Conservation (phyloP, 768 basidiomycete genomes). For the Agrocybe pediades region DNA sequence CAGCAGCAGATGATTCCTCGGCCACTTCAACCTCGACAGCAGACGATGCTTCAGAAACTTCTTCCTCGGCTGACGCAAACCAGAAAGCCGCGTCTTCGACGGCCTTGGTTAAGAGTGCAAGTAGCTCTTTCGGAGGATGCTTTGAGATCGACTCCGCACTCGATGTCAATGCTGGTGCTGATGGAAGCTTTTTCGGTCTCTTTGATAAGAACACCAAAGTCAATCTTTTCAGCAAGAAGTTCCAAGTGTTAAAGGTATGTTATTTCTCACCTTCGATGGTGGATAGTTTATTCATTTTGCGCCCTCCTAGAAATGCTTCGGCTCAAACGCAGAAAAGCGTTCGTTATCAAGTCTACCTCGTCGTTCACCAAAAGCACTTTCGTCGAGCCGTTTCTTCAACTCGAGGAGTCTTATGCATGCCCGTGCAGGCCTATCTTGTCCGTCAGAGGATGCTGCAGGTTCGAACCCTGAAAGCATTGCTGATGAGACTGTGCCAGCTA, state of each 20-base stretch:
- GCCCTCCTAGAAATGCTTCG: slow-evolving; percentile 10
- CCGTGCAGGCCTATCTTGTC: slow-evolving; percentile 5
- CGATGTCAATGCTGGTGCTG: slow-evolving; percentile 40
- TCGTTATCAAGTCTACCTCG: background rate
- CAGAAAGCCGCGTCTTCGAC: background rate
- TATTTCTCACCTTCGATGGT: background rate
- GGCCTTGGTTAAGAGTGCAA: background rate
- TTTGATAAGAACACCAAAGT: slow-evolving; percentile 35
- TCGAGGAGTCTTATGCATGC: background rate
- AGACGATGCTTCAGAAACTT: background rate
- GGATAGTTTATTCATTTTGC: background rate
- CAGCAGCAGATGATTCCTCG: slow-evolving; percentile 1
- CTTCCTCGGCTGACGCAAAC: background rate
- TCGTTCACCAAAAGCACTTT: background rate
- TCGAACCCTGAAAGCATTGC: slow-evolving; percentile 3
- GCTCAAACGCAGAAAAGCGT: slow-evolving; percentile 6
- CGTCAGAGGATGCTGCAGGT: background rate
- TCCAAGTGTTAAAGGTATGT: slow-evolving; percentile 38
- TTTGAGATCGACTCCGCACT: slow-evolving; percentile 34
- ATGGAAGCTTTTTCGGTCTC: slow-evolving; percentile 39
- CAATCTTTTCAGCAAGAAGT: slow-evolving; percentile 36
- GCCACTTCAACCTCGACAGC: background rate
- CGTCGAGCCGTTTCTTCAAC: background rate
- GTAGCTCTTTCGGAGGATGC: slow-evolving; percentile 28
- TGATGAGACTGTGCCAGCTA: slow-evolving; percentile 10